Base-by-base conservation (phyloP, 331 rosid genomes). In the Cydonia oblonga region DNA sequence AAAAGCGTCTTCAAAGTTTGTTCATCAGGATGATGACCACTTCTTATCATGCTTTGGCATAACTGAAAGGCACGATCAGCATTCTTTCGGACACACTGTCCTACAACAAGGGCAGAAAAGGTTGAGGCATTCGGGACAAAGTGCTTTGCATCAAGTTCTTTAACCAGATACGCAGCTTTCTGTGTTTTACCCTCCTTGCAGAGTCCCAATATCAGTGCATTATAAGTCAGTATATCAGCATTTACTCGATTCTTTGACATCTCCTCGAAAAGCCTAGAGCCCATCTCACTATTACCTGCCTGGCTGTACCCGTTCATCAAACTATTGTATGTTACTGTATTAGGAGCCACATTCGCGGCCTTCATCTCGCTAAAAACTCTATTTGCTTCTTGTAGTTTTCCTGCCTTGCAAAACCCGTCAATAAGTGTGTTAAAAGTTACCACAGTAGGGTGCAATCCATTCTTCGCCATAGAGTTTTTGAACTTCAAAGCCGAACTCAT, bases 131-230 rank as follows among this genome's bases (percentile, higher is more conserved):
- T 90, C 14, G 93, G 92, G 3, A 84, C 84, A 72, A 90, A 81
- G 57, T 81, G 86, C 78, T 82, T 78, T 78, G 75, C 73, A 32
- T 90, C 92, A 68, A 91, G 88, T 73, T 89, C 91, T 75, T 80
- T 85, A 68, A 93, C 85, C 68, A 91, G 54, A 82, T 71, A 79
- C 9, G 91, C 97, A 64, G 98, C 96, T 53, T 91, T 93, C 82
- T 83, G 85, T 18, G 97, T 91, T 77, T 86, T 93, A 29, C 96
- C 98, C 65, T 81, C 85, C 81, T 85, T 91, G 76, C 96, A 93
- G 20, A 86, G 74, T 64, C 96, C 98, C 82, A 87, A 81, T 80
- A 89, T 90, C 90, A 90, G 83, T 12, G 90, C 91, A 78, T 90
- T 93, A 76, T 87, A 90, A 42, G 96, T 93, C 76, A 90, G 69